Conservation (phyloP, 2,329 filamentous ascomycete genomes). For the Trichoderma atrobrunneum region DNA sequence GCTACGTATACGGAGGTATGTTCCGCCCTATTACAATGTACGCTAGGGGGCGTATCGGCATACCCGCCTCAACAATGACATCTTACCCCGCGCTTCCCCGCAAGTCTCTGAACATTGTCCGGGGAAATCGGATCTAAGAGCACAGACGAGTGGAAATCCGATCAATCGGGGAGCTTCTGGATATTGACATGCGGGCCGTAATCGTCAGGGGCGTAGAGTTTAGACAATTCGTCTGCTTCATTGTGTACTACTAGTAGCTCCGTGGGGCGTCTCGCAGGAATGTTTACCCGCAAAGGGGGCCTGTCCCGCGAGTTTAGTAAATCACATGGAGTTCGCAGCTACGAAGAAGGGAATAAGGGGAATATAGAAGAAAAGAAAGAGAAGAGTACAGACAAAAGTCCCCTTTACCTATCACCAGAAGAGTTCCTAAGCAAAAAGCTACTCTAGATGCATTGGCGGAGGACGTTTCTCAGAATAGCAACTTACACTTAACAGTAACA, state of each 20-base stretch:
- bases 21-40: neutral
- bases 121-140: neutral
- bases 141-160: neutral
- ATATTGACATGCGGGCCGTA: neutral
- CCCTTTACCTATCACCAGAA: neutral
- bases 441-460: neutral
- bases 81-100: neutral
- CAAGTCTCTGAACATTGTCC: neutral
- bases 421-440: neutral
- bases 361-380: neutral
- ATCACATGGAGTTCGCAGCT: neutral
- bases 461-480: neutral
- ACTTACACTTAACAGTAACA: neutral
- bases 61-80: neutral
- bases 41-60: neutral
- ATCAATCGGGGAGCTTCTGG: neutral
- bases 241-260: neutral
- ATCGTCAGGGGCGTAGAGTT: neutral
- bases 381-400: neutral
- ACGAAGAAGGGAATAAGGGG: neutral
- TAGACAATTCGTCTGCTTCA: neutral
- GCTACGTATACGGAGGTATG: neutral
- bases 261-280: neutral
- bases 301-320: neutral
- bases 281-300: neutral